Conservation (phyloP, 2,329 filamentous ascomycete species). For the Acrocalymma vagum region DNA sequence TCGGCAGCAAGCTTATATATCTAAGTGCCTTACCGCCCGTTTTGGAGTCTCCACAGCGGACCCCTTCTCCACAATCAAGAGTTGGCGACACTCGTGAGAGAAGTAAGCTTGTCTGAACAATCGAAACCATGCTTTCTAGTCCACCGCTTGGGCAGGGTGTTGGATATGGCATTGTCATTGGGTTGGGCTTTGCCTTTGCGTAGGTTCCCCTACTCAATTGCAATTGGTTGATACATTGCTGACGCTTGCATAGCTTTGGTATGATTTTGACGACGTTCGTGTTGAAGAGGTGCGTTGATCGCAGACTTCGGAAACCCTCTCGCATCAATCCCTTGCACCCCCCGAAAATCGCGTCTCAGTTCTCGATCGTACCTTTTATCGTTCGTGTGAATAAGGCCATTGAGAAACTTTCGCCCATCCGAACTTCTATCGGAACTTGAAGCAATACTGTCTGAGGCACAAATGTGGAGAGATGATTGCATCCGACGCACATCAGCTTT, state of each 20-base stretch:
- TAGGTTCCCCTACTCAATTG: conserved; percentile 29
- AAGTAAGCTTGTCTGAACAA: conserved; percentile 1
- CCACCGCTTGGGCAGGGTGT: conserved; percentile 65
- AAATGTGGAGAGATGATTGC: too few relatives aligned
- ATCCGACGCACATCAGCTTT: too few relatives aligned
- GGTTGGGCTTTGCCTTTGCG: conserved; percentile 77
- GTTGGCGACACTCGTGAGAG: conserved; percentile 1
- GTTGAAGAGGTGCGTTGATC: conserved; percentile 61
- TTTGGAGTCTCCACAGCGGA: conserved; percentile 1
- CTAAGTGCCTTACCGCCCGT: conserved; percentile 4
- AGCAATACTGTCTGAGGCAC: too few relatives aligned
- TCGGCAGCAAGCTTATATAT: conserved; percentile 24
- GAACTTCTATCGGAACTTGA: too few relatives aligned
- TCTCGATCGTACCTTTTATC: too few relatives aligned
- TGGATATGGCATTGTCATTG: conserved; percentile 81
- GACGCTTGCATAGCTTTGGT: conserved; percentile 57
- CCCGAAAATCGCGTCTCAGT: too few relatives aligned
- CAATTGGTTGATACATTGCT: conserved; percentile 12
- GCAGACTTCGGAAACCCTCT: too few relatives aligned
- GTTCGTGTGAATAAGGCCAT: too few relatives aligned
- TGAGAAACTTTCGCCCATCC: too few relatives aligned
- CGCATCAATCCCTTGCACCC: too few relatives aligned
- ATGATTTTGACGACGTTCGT: conserved; percentile 79
- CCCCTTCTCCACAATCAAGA: conserved; percentile 2
- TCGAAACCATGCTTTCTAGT: conserved; percentile 15